Evolutionary conservation across 2,329 filamentous ascomycete genomes (phyloP), one percentile per base, ranked within the genome.

Genomic region (Neofusicoccum sp.): DNA sequence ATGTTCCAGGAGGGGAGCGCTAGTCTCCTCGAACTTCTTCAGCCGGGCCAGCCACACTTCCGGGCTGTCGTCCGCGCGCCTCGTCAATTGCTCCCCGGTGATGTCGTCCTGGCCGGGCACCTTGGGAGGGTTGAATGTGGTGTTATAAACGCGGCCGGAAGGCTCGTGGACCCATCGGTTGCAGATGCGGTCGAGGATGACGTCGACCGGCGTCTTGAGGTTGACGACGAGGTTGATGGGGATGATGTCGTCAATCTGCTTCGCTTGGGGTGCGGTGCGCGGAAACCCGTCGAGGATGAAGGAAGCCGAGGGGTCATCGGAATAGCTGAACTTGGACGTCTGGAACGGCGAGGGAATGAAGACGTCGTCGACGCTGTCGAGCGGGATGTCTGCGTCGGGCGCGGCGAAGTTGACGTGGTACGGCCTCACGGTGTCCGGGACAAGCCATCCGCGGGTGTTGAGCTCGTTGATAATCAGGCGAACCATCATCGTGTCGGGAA

Each of bases 261-360:
- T 75, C 30, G 93, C 95, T 76, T 99, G 95, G 3, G 80, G 72
- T 0, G 90, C 89, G 6, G 91, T 99, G 65, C 95, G 89, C 2
- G 95, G 95, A 76, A 98, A 99, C 14, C 95, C 95, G 73, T 99
- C 95, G 58, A 99, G 88, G 65, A 99, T 89, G 75, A 97, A 98
- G 0, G 92, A 96, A 7, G 92, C 91, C 0, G 86, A 80, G 0
- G 92, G 89, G 64, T 89, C 83, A 43, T 95, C 84, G 51, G 87
- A 78, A 69, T 79, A 80, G 31, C 72, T 73, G 70, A 79, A 82
- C 58, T 68, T 70, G 33, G 70, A 65, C 8, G 69, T 66, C 20
- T 70, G 69, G 33, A 79, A 64, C 41, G 67, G 53, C 51, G 76
- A 69, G 57, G 78, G 78, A 24, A 79, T 75, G 61, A 75, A 75